These are phyloP conservation scores for Nyctanthes arbortristis DNA, from an alignment of 257 asterid species.

Conservation along the genomic window DNA sequence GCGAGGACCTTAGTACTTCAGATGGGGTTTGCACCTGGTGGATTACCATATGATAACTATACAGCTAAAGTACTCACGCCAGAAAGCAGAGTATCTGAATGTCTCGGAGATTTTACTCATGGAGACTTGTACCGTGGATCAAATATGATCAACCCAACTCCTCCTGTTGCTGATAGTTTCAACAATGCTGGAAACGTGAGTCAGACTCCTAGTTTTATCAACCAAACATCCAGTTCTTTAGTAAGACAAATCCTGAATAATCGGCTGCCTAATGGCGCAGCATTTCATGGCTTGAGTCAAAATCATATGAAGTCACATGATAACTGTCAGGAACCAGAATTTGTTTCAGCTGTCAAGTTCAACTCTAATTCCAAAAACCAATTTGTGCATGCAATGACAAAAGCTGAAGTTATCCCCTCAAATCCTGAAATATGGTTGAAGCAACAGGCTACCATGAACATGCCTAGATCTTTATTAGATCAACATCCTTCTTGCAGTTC, in stretches of 20 bases:
- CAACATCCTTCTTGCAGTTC: constrained; percentile 32
- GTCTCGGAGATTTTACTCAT: constrained; percentile 27
- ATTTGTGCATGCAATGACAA: constrained; percentile 31
- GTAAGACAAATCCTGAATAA: constrained; percentile 32
- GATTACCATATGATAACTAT: constrained; percentile 40
- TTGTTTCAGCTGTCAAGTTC: constrained; percentile 20
- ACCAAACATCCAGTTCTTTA: constrained; percentile 36
- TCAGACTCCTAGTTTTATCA: constrained; percentile 23
- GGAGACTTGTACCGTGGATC: constrained; percentile 30
- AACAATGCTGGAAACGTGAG: constrained; percentile 22
- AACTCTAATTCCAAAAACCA: constrained; percentile 28
- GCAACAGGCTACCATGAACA: constrained; percentile 33
- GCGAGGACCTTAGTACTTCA: constrained; percentile 50
- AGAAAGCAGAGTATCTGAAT: constrained; percentile 29
- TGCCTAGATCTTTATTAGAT: constrained; percentile 27
- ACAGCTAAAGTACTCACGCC: constrained; percentile 32
- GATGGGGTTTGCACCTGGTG: constrained; percentile 53
- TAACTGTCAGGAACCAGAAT: constrained; percentile 25
- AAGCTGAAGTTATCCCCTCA: constrained; percentile 63
- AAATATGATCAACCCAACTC: constrained; percentile 22
- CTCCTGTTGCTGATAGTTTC: constrained; percentile 20
- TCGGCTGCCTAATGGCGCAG: constrained; percentile 26
- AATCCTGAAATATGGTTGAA: constrained; percentile 57
- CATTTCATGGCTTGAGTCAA: constrained; percentile 31
- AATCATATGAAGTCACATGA: constrained; percentile 14